Conservation (phyloP, 148 eudicot species). For the Silene latifolia region DNA sequence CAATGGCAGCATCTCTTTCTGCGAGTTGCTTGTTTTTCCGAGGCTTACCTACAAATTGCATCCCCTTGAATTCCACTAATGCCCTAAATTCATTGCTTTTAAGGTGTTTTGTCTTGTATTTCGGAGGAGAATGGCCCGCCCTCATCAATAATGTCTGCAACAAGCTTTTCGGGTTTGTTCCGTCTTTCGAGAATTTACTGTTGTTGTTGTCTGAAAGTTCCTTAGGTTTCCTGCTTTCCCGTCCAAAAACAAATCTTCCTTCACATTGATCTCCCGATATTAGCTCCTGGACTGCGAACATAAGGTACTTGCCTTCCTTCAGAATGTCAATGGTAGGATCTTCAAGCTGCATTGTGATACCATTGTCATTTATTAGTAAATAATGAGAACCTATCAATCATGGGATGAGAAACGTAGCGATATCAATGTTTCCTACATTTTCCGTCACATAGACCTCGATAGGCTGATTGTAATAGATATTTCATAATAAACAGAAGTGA, state of each 20-base stretch:
- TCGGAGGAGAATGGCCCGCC: constrained; percentile 96
- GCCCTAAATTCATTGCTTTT: constrained; percentile 95
- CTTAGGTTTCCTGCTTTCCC: constrained; percentile 66
- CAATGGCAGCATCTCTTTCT: constrained; percentile 89
- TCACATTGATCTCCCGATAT: constrained; percentile 89
- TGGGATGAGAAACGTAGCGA: not conserved
- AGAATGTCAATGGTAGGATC: constrained; percentile 76
- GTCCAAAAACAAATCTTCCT: constrained; percentile 93
- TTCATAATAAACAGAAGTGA: not conserved
- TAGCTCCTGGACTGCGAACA: constrained; percentile 90
- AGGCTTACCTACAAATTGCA: constrained; percentile 98
- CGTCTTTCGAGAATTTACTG: constrained; percentile 70
- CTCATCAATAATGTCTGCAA: constrained; percentile 94
- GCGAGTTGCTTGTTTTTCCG: constrained; percentile 81
- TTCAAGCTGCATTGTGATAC: constrained; percentile 55
- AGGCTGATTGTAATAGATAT: not conserved
- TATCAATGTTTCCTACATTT: not conserved
- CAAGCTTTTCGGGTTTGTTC: constrained; percentile 89
- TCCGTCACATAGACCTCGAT: not conserved
- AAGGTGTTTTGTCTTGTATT: constrained; percentile 88
- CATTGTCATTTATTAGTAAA: not conserved
- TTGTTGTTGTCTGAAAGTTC: constrained; percentile 35
- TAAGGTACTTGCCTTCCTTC: constrained; percentile 83
- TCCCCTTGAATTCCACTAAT: constrained; percentile 90
- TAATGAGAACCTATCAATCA: not conserved